These are phyloP conservation scores for Linnemannia zychae DNA, from an alignment of 192 early-diverging fungal species.

Conservation along the genomic window DNA sequence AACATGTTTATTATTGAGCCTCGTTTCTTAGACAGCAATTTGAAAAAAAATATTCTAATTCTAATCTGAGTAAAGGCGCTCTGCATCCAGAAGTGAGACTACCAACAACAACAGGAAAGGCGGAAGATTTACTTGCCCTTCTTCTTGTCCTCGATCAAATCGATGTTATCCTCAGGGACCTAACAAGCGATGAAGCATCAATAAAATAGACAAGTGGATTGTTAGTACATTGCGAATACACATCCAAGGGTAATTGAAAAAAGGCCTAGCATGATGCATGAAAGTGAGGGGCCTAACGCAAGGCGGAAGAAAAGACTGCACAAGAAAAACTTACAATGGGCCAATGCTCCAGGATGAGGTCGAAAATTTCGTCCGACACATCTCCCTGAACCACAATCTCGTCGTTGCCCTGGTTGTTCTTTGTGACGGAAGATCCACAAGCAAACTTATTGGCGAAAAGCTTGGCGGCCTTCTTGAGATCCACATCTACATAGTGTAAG, in stretches of 20 bases:
- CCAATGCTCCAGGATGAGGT: conserved; percentile 85
- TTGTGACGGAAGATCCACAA: conserved; percentile 92
- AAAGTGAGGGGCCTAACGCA: neutral
- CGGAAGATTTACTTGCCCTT: conserved; percentile 63
- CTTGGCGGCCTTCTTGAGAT: conserved; percentile 98
- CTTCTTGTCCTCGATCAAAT: conserved; percentile 83
- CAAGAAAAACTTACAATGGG: conserved; percentile 63
- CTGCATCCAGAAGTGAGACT: neutral
- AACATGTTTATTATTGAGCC: neutral
- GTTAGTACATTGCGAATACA: neutral
- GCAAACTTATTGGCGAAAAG: conserved; percentile 96
- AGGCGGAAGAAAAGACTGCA: conserved; percentile 1
- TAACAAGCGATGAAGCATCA: conserved; percentile 16
- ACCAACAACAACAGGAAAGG: neutral
- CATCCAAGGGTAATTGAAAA: neutral
- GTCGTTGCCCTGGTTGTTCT: conserved; percentile 92
- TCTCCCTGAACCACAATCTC: conserved; percentile 99
- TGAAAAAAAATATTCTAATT: no score
- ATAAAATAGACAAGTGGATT: neutral
- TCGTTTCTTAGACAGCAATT: neutral
- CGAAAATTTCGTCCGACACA: conserved; percentile 89
- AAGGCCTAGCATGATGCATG: neutral
- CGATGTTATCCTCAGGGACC: conserved; percentile 84
- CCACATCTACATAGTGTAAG: conserved; percentile 74
- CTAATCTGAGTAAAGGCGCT: neutral